Evolutionary conservation across 2,329 filamentous ascomycete species (phyloP).

Genomic region (Calonectria ilicicola): DNA sequence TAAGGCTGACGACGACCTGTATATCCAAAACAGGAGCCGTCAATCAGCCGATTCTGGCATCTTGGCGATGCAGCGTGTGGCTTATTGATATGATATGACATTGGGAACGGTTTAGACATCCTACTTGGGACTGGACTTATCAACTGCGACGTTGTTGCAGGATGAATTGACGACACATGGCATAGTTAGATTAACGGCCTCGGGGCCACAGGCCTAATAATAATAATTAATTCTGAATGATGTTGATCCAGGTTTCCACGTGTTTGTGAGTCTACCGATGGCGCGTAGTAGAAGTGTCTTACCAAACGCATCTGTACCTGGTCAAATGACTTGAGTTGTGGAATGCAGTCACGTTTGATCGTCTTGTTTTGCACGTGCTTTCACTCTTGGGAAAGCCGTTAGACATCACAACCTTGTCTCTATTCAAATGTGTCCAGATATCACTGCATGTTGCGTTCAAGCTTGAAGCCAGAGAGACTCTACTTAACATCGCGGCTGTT

Average conservation of each 20-base stretch:
- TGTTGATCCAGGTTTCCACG: too few relatives aligned
- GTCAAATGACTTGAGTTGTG: too few relatives aligned
- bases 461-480: too few relatives aligned
- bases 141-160: not conserved
- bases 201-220: not conserved
- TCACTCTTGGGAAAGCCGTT: too few relatives aligned
- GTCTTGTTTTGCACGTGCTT: too few relatives aligned
- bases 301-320: not conserved
- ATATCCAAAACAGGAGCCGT: not conserved
- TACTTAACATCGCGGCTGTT: too few relatives aligned
- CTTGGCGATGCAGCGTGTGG: not conserved
- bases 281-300: too few relatives aligned
- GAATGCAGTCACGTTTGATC: too few relatives aligned
- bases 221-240: not conserved
- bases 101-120: not conserved
- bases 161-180: not conserved
- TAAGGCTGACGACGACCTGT: conserved; percentile 4
- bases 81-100: not conserved
- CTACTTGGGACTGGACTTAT: not conserved
- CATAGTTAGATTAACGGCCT: not conserved
- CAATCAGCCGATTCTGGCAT: not conserved
- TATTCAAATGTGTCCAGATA: too few relatives aligned
- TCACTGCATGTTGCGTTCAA: too few relatives aligned
- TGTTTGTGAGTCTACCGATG: too few relatives aligned
- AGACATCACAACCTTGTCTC: too few relatives aligned